Evolutionary conservation across 192 early-diverging fungal genomes (phyloP), one percentile per base, ranked within the genome.

Genomic region (Podila minutissima): DNA sequence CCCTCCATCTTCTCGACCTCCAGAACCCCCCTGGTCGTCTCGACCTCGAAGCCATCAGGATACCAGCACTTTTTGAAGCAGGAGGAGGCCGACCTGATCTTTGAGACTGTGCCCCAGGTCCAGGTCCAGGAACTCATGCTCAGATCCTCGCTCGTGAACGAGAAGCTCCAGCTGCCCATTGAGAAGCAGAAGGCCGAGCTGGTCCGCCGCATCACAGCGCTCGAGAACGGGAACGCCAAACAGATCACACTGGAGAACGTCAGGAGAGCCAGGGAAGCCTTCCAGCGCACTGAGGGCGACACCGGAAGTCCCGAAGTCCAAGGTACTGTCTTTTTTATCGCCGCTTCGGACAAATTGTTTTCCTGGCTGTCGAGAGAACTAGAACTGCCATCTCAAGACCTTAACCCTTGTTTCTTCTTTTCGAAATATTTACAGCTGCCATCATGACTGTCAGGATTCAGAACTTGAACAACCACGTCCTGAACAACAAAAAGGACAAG

Each of bases 261-360:
- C 31, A 74, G 82, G 72, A 83, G 89, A 41, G 90, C 93, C 10
- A 82, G 95, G 35, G 89, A 93, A 59, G 86, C 91, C 73, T 98
- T 98, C 87, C 92, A 92, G 28, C 85, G 93, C 55, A 84, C 82
- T 33, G 88, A 89, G 35, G 88, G 88, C 32, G 97, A 99, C 82
- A 95, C 96, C 15, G 97, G 97, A 20, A 95, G 93, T 71, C 85
- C 95, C 8, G 95, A 96, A 83, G 97, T 97, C 17, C 97, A 99
- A 91, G 92, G 94, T 95, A 84, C 13, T 12, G 4, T 26, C n/a
- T n/a, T 20, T 22, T 55, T 24, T 6, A 4, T 0, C 9, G 35
- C 35, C 0, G 33, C 35, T 11, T 37, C 0, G 35, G 35, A 37
- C 9, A 37, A 37, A 37, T 10, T 8, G 35, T 37, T 37, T 37